phyloP scores from a whole-genome alignment of 2,329 filamentous ascomycete genomes.

The Cladosporium velox region DNA sequence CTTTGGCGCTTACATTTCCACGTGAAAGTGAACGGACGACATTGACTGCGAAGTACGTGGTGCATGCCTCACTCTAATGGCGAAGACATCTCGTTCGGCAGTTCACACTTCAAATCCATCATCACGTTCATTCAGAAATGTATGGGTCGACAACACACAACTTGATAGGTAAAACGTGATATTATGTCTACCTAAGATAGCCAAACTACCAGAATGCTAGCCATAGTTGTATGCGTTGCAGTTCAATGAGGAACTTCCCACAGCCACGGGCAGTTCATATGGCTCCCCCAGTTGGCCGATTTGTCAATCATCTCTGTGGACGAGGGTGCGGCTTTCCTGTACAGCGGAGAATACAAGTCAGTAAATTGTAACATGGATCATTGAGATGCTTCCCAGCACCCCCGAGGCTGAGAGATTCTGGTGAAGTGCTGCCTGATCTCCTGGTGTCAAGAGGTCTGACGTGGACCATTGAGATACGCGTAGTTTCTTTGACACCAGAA shows the following conservation, averaged over 20 bases:
- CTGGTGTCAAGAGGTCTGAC: no score
- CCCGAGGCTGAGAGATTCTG: no score
- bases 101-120: no score
- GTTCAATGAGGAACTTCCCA: background rate
- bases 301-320: background rate
- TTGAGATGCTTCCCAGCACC: no score
- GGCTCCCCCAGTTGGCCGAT: background rate
- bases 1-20: no score
- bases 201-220: background rate
- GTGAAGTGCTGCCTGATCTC: no score
- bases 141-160: background rate
- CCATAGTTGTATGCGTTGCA: background rate
- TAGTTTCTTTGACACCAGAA: no score
- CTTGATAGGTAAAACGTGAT: background rate
- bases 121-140: background rate
- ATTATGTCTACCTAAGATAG: background rate
- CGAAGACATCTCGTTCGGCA: no score
- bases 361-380: background rate
- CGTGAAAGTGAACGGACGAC: no score
- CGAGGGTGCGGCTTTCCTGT: conserved; percentile 12
- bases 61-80: background rate
- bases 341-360: conserved; percentile 6
- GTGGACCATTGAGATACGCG: no score
- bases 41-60: background rate
- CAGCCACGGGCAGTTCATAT: background rate